A percentile compares a stretch with the other conserved stretches of the same genome.
These are phyloP conservation scores for Daldinia concentrica DNA, from an alignment of 495 filamentous ascomycete species.

Conservation along the genomic window DNA sequence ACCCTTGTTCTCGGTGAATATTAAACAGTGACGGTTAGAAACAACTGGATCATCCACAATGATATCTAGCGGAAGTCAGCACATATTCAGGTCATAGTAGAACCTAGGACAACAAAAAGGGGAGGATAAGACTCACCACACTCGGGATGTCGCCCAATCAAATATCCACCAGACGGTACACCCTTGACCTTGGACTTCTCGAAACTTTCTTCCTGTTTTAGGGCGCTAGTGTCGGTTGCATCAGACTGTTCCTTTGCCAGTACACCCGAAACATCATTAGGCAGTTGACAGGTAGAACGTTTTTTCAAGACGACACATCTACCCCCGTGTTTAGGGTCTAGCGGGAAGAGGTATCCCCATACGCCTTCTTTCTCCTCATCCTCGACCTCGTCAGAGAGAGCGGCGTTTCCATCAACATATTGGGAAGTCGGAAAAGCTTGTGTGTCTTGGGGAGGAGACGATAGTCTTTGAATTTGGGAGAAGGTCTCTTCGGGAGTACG, in stretches of 20 bases:
- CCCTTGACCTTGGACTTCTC: slow-evolving; percentile 65
- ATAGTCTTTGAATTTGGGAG: slow-evolving; percentile 59
- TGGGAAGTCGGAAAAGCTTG: slow-evolving; percentile 83
- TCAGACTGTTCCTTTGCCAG: slow-evolving; percentile 45
- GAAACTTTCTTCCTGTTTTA: slow-evolving; percentile 65
- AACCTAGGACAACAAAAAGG: slow-evolving; percentile 3
- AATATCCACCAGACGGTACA: slow-evolving; percentile 80
- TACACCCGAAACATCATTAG: slow-evolving; percentile 49
- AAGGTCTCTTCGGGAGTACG: slow-evolving; percentile 56
- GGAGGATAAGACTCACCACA: slow-evolving; percentile 70
- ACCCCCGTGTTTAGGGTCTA: slow-evolving; percentile 74
- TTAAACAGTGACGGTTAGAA: slow-evolving; percentile 93
- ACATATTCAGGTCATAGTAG: slow-evolving; percentile 10
- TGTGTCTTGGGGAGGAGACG: slow-evolving; percentile 65
- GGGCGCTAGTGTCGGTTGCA: slow-evolving; percentile 50
- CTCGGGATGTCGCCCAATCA: slow-evolving; percentile 92
- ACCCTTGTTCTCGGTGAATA: slow-evolving; percentile 87
- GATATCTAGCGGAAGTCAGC: slow-evolving; percentile 67
- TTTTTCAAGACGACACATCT: slow-evolving; percentile 75
- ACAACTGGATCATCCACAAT: slow-evolving; percentile 80
- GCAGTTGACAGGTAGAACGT: slow-evolving; percentile 69
- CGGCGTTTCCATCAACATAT: slow-evolving; percentile 76
- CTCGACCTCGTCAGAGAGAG: slow-evolving; percentile 80
- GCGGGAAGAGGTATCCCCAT: slow-evolving; percentile 92
- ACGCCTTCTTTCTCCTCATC: slow-evolving; percentile 90